Percentiles rank a stretch among this genome's conserved stretches.
Conservation (phyloP, 2,329 filamentous ascomycete genomes). For the Ascosphaera acerosa region DNA sequence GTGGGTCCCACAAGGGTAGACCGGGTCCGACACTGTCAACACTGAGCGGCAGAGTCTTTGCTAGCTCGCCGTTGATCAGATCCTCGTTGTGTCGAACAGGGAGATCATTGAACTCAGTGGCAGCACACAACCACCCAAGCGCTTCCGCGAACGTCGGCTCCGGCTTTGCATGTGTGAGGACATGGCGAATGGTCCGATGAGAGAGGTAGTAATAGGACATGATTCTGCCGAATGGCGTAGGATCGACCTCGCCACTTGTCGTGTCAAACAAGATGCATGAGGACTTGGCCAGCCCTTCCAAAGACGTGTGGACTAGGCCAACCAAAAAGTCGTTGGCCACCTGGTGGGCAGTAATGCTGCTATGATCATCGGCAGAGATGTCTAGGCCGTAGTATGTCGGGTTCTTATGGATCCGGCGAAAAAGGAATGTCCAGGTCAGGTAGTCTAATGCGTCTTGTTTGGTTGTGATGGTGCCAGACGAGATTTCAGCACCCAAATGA, state of each 20-base stretch:
- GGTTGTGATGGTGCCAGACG: conserved; percentile 70
- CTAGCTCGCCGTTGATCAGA: conserved; percentile 78
- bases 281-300: conserved; percentile 58
- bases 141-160: conserved; percentile 57
- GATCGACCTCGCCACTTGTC: conserved; percentile 59
- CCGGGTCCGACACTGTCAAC: conserved; percentile 29
- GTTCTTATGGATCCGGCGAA: conserved; percentile 89
- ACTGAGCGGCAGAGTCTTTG: conserved; percentile 49
- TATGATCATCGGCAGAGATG: conserved; percentile 79
- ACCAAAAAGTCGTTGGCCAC: conserved; percentile 90
- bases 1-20: conserved; percentile 92
- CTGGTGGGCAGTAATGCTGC: conserved; percentile 59
- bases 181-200: conserved; percentile 74
- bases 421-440: conserved; percentile 98
- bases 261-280: conserved; percentile 60
- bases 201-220: conserved; percentile 99
- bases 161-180: conserved; percentile 50
- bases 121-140: conserved; percentile 75
- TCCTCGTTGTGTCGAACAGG: conserved; percentile 97
- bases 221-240: conserved; percentile 84
- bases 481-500: conserved; percentile 85
- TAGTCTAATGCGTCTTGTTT: conserved; percentile 97
- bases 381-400: conserved; percentile 93
- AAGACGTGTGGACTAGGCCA: conserved; percentile 65
- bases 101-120: conserved; percentile 90